Evolutionary conservation across 192 early-diverging fungal genomes (phyloP), one percentile per base, ranked within the genome.

Genomic region (Coemansia sp.): DNA sequence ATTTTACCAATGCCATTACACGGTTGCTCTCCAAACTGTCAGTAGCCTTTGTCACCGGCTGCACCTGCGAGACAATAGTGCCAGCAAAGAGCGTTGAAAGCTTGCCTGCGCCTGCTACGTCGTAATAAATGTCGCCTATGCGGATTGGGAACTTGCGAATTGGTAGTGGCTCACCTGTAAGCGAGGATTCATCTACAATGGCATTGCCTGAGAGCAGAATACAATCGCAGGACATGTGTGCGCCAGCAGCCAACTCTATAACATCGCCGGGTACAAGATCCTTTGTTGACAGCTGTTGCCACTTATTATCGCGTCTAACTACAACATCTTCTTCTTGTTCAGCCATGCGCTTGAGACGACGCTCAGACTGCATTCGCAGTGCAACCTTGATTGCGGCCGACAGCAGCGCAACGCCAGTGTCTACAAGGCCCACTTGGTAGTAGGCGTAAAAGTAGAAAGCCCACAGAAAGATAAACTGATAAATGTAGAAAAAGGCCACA

Each of bases 121-220:
- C 71, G 56, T 84, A 86, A 0, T 66, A 22, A 4, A 59, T 56
- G 57, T 78, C 74, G 36, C 91, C 88, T 50, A 85, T 68, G 57
- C 84, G 84, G 25, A 90, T 71, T n/a, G 90, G 68, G 54, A 90
- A 85, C 76, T 93, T 93, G 60, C 88, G 85, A 23, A 93, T 85
- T 1, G 92, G 92, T 61, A 89, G 77, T 10, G 92, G 89, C 83
- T 93, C 92, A 51, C 88, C 91, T 2, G 92, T 93, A 54, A 93
- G 75, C 46, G 85, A 87, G 30, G 83, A 85, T 65, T 93, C 92
- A 71, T 93, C 86, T 51, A 89, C 86, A 33, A 93, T 88, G 0
- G 86, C 87, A 20, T 86, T 85, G 27, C 92, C 92, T 24, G 76
- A 74, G 6, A 92, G 57, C 30, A 93, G 74, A 9, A 89, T 86